Evolutionary conservation across 345 rosid genomes (phyloP).

Genomic region (Populus alba): DNA sequence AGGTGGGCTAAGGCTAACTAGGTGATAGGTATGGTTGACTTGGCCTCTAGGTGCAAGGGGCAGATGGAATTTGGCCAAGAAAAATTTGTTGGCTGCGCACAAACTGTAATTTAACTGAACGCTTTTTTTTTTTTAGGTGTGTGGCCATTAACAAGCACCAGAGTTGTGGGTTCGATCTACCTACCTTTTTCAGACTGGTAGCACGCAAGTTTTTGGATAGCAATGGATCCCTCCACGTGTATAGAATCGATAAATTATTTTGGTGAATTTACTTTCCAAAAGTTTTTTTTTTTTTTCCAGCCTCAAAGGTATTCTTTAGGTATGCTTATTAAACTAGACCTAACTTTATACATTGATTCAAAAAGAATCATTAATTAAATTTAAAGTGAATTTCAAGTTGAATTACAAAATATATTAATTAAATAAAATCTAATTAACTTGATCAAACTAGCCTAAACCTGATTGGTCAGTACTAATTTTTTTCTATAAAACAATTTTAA

Average conservation of each 20-base stretch:
- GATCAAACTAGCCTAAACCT: too few species aligned
- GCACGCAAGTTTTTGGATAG: background rate
- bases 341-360: too few species aligned
- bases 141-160: background rate
- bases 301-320: too few species aligned
- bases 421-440: too few species aligned
- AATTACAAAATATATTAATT: too few species aligned
- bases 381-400: too few species aligned
- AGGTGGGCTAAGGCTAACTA: background rate
- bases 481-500: too few species aligned
- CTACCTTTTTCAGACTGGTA: background rate
- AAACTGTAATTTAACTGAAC: background rate
- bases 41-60: background rate
- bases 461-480: too few species aligned
- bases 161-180: background rate
- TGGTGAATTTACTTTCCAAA: background rate
- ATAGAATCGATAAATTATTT: background rate
- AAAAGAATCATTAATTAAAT: too few species aligned
- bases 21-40: slow-evolving; percentile 11
- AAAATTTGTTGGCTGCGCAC: background rate
- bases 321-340: too few species aligned
- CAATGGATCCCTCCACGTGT: background rate
- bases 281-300: too few species aligned
- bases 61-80: background rate
- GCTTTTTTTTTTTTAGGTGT: background rate